phyloP scores from a whole-genome alignment of 306 rosid species.

The Spatholobus suberectus region DNA sequence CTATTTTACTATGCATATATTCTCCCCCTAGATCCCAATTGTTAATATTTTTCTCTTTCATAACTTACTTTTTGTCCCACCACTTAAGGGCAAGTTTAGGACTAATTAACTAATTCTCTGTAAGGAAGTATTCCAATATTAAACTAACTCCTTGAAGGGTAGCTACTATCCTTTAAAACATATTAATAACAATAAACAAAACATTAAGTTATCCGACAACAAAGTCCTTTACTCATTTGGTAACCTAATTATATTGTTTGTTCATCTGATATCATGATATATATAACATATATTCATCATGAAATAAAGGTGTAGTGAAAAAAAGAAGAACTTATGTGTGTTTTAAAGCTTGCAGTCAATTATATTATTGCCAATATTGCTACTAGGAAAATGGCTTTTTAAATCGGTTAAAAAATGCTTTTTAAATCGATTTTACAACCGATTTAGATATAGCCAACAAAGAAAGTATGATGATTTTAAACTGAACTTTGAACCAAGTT shows the following conservation, averaged over 20 bases:
- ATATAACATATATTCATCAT: background rate
- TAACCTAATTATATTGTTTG: background rate
- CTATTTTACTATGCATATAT: conserved; percentile 53
- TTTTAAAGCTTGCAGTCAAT: background rate
- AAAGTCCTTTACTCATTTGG: background rate
- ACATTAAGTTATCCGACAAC: background rate
- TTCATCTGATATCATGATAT: background rate
- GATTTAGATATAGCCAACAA: no score
- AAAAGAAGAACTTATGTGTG: background rate
- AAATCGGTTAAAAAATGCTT: no score
- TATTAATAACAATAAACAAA: background rate
- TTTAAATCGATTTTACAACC: no score
- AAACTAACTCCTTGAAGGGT: background rate
- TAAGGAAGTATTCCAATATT: background rate
- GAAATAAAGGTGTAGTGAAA: conserved; percentile 10
- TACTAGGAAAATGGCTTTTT: no score
- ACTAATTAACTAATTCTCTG: background rate
- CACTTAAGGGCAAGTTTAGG: conserved; percentile 9
- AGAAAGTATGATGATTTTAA: no score
- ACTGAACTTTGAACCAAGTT: no score
- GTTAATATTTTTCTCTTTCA: no score
- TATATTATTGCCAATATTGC: no score
- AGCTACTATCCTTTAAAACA: conserved; percentile 11
- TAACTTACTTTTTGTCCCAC: conserved; percentile 36
- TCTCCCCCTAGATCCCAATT: conserved; percentile 36